Evolutionary conservation across 768 basidiomycete species (phyloP).

Genomic region (Chlorophyllum brunneum): DNA sequence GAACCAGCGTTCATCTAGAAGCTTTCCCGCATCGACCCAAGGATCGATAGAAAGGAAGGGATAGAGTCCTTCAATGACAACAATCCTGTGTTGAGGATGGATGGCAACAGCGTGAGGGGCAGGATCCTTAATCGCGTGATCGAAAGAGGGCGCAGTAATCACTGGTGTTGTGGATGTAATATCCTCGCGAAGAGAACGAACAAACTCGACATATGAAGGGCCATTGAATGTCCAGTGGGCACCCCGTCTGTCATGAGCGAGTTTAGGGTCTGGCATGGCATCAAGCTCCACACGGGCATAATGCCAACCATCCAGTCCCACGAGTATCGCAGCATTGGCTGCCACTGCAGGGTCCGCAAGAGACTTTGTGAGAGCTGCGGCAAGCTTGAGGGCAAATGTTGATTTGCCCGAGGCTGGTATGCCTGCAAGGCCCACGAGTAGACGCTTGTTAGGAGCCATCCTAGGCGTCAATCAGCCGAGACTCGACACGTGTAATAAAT

Average conservation of each 20-base stretch:
- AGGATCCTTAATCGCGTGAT: constrained; percentile 87
- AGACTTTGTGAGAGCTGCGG: constrained; percentile 46
- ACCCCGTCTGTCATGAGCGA: constrained; percentile 79
- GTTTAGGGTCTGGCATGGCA: constrained; percentile 65
- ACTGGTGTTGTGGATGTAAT: constrained; percentile 17
- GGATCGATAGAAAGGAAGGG: constrained; percentile 67
- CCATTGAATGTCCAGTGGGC: constrained; percentile 92
- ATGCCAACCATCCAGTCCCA: constrained; percentile 94
- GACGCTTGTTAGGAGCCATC: constrained; percentile 35
- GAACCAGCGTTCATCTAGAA: constrained; percentile 80
- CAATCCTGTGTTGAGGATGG: constrained; percentile 62
- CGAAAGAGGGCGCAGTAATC: constrained; percentile 77
- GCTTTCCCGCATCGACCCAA: constrained; percentile 62
- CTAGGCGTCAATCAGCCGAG: constrained; percentile 21
- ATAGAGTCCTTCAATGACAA: constrained; percentile 91
- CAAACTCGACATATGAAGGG: constrained; percentile 63
- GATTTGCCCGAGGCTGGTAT: constrained; percentile 90
- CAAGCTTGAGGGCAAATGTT: constrained; percentile 60
- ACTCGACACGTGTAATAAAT: constrained; percentile 1
- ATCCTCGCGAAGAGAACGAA: constrained; percentile 45
- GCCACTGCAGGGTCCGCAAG: constrained; percentile 18
- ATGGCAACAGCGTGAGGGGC: constrained; percentile 55
- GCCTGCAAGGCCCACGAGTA: constrained; percentile 72
- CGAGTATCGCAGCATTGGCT: constrained; percentile 48
- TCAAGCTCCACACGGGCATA: constrained; percentile 76